Evolutionary conservation across 345 rosid species (phyloP).

Genomic region (Pugionium cornutum): DNA sequence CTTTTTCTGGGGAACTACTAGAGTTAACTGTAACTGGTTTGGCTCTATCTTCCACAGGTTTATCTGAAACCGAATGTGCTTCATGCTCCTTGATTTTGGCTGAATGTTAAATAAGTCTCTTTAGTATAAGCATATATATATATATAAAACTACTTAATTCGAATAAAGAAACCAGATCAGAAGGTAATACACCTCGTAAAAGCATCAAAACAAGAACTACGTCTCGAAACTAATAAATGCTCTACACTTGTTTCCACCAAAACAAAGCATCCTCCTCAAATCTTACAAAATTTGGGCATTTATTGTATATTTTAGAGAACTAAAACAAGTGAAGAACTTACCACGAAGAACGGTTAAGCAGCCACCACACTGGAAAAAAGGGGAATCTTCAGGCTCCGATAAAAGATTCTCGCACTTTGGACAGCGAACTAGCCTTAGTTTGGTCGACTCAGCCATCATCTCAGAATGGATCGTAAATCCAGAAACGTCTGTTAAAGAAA

Average conservation of each 20-base stretch:
- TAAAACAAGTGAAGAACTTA: constrained; percentile 23
- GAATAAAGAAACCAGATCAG: constrained; percentile 9
- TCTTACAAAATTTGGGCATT: constrained; percentile 6
- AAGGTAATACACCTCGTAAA: constrained; percentile 2
- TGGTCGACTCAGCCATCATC: constrained; percentile 59
- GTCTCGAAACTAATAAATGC: background rate
- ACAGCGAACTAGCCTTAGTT: constrained; percentile 81
- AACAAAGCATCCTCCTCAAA: background rate
- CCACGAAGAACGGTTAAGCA: constrained; percentile 96
- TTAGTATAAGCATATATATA: background rate
- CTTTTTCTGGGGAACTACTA: constrained; percentile 31
- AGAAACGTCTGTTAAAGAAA: background rate
- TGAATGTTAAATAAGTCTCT: constrained; percentile 41
- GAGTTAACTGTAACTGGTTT: constrained; percentile 48
- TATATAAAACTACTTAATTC: background rate
- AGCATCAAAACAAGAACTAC: background rate
- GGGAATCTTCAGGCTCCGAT: constrained; percentile 76
- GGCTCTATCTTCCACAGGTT: constrained; percentile 47
- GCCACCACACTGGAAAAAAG: constrained; percentile 91
- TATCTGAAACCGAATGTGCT: constrained; percentile 50
- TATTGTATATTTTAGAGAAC: background rate
- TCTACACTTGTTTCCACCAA: background rate
- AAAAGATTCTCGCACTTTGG: constrained; percentile 91
- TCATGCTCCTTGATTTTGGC: constrained; percentile 56
- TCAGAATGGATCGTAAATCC: constrained; percentile 8